phyloP scores from a whole-genome alignment of 257 asterid genomes.

The Gardenia jasminoides region DNA sequence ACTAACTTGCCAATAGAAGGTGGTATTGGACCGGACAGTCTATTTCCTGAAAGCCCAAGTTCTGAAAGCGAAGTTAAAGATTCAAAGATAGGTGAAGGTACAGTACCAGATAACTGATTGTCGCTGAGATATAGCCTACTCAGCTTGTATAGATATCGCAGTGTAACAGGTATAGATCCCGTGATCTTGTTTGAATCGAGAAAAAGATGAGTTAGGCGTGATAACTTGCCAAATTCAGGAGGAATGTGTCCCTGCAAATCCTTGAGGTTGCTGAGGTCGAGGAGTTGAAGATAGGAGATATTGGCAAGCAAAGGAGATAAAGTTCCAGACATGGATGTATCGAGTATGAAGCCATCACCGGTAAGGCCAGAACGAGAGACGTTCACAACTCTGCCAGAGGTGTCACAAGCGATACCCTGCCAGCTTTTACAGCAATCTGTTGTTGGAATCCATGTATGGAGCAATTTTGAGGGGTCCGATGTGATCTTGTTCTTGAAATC shows the following conservation, averaged over 20 bases:
- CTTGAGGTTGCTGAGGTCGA: conserved; percentile 53
- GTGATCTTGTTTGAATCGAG: conserved; percentile 44
- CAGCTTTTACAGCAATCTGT: conserved; percentile 65
- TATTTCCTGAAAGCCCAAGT: conserved; percentile 44
- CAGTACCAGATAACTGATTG: conserved; percentile 44
- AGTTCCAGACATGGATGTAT: conserved; percentile 48
- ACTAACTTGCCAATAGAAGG: conserved; percentile 37
- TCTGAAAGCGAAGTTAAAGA: conserved; percentile 29
- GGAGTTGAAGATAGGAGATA: conserved; percentile 47
- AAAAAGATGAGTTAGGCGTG: conserved; percentile 25
- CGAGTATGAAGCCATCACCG: conserved; percentile 29
- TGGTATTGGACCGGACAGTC: conserved; percentile 49
- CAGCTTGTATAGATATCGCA: conserved; percentile 27
- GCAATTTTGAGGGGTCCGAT: conserved; percentile 44
- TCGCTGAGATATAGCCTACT: conserved; percentile 33
- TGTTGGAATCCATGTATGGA: conserved; percentile 51
- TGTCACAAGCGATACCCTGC: conserved; percentile 56
- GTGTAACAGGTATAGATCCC: conserved; percentile 44
- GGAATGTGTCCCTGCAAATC: conserved; percentile 49
- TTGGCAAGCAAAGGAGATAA: conserved; percentile 60
- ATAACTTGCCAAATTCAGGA: conserved; percentile 45
- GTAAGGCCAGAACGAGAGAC: conserved; percentile 54
- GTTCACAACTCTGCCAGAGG: conserved; percentile 46
- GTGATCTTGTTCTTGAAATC: conserved; percentile 50
- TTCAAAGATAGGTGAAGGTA: conserved; percentile 37